Percentiles rank a stretch among this genome's conserved stretches.
Evolutionary conservation across 495 filamentous ascomycete genomes (phyloP).

Genomic region (Ascobolus immersus): DNA sequence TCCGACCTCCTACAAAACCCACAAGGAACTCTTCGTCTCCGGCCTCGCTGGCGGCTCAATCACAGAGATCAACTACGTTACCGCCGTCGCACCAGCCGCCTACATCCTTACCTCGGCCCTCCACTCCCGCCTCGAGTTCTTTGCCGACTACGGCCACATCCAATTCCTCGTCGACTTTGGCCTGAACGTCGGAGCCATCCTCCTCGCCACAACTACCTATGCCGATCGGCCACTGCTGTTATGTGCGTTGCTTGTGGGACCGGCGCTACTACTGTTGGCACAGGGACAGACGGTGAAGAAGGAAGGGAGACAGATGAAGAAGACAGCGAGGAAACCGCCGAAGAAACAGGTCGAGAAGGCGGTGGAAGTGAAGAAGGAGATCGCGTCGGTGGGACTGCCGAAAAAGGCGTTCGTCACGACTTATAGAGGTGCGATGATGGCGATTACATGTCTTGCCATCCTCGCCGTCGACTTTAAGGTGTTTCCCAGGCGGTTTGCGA

Average conservation of each 20-base stretch:
- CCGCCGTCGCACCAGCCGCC: constrained; percentile 53
- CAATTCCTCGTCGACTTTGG: constrained; percentile 58
- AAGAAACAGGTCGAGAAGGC: constrained; percentile 6
- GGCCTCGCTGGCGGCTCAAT: constrained; percentile 67
- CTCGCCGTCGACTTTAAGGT: constrained; percentile 88
- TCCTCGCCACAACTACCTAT: constrained; percentile 74
- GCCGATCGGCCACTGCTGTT: constrained; percentile 48
- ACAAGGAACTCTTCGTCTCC: constrained; percentile 89
- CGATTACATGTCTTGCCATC: constrained; percentile 73
- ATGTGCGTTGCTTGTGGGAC: constrained; percentile 44
- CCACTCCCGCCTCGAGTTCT: constrained; percentile 63
- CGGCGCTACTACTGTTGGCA: too few species aligned
- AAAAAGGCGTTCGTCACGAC: constrained; percentile 75
- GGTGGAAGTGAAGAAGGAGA: constrained; percentile 2
- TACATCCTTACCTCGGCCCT: constrained; percentile 72
- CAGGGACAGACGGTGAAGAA: too few species aligned
- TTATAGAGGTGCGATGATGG: constrained; percentile 75
- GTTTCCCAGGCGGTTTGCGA: constrained; percentile 85
- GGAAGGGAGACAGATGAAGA: too few species aligned
- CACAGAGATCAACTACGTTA: constrained; percentile 63
- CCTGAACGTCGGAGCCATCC: constrained; percentile 53
- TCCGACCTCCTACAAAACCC: constrained; percentile 58
- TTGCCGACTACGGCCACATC: constrained; percentile 41
- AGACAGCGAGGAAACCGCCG: too few species aligned
- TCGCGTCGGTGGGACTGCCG: constrained; percentile 24